Evolutionary conservation across 2,329 filamentous ascomycete genomes (phyloP), one percentile per base, ranked within the genome.

Genomic region (Gaeumannomyces tritici): DNA sequence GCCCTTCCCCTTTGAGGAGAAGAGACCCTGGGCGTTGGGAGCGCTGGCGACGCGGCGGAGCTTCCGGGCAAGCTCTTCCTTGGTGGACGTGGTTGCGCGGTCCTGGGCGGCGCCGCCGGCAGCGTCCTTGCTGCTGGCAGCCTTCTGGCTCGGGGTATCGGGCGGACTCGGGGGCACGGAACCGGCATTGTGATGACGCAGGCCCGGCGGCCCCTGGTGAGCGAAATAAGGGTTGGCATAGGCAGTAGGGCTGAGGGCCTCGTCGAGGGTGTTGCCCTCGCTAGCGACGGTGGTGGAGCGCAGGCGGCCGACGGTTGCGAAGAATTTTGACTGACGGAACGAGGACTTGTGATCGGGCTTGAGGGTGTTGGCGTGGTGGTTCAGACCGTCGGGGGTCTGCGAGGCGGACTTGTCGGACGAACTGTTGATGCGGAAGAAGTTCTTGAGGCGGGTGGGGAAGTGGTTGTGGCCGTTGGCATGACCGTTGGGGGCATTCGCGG

Each of bases 201-300:
- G 80, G 66, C 91, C 90, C 4, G 95, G 95, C 69, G 92, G 92
- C 63, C 95, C 95, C 77, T 99, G 95, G 73, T 98, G 95, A 67
- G 88, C 90, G 75, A 98, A 99, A 77, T 99, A 99, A 24, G 95
- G 95, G 74, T 99, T 99, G 66, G 92, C 93, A 72, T 93, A 87
- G 61, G 93, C 93, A 5, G 92, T 98, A 29, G 95, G 95, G 71
- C 93, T 96, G 70, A 96, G 82, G 65, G 85, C 81, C 74, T 97
- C 93, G 68, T 97, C 93, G 67, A 97, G 83, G 63, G 89, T 85
- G 72, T 97, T 92, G 69, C 93, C 93, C 76, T 97, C 93, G 76
- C 92, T 96, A 68, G 91, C 91, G 63, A 96, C 90, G 29, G 93
- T 98, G 64, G 90, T 88, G 47, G 92, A 96, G 70, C 93, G 87